phyloP scores from a whole-genome alignment of 2,329 filamentous ascomycete species.

The Epichloe brachyelytri region DNA sequence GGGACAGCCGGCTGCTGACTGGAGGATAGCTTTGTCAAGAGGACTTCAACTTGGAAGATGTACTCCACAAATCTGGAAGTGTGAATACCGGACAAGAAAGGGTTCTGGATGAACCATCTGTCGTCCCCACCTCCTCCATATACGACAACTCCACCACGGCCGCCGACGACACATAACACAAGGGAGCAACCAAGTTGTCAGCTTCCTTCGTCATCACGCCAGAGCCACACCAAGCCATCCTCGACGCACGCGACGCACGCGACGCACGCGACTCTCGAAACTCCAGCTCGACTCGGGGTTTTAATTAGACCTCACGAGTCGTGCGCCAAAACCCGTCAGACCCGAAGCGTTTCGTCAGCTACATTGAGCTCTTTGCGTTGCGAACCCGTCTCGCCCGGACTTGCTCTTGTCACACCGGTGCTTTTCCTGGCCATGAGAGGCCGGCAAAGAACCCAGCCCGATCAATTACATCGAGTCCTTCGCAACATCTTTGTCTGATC shows the following conservation, averaged over 20 bases:
- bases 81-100: no score
- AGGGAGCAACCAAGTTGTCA: not conserved
- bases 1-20: no score
- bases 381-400: not conserved
- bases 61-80: no score
- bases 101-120: no score
- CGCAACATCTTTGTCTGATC: not conserved
- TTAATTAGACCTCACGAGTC: not conserved
- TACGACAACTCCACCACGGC: not conserved
- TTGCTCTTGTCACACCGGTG: not conserved
- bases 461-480: not conserved
- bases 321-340: not conserved
- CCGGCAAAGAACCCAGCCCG: not conserved
- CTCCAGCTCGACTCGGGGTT: not conserved
- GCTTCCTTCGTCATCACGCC: not conserved
- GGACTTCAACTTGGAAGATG: no score
- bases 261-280: not conserved
- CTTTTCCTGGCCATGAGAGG: not conserved
- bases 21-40: no score
- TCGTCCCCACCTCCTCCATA: no score
- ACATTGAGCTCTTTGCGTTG: not conserved
- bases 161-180: not conserved
- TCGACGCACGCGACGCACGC: no score
- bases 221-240: not conserved
- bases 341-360: not conserved